These are phyloP conservation scores for Clausena lansium DNA, from an alignment of 345 rosid genomes.

Conservation along the genomic window DNA sequence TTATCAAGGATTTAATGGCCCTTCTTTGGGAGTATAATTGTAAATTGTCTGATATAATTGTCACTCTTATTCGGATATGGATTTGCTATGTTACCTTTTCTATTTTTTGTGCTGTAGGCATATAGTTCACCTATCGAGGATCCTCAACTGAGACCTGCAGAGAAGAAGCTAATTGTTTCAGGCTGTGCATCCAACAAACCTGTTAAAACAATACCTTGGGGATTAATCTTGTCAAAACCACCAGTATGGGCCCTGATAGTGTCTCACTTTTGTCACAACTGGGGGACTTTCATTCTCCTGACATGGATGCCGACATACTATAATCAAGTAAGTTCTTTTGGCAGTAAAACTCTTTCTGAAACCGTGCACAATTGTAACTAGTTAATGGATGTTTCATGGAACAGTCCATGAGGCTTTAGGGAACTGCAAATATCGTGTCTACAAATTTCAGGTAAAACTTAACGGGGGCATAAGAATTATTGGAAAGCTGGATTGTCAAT, in stretches of 20 bases:
- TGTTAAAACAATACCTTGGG: conserved; percentile 83
- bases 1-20: not conserved
- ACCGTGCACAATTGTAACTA: not conserved
- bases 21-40: not conserved
- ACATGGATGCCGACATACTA: conserved; percentile 99
- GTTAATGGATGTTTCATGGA: not conserved
- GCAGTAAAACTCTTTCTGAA: not conserved
- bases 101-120: conserved; percentile 46
- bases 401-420: not conserved
- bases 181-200: conserved; percentile 60
- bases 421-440: not conserved
- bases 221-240: conserved; percentile 70
- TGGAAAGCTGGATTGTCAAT: not conserved
- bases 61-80: not conserved
- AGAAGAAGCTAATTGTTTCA: conserved; percentile 60
- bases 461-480: not conserved
- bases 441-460: not conserved
- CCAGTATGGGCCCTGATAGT: conserved; percentile 89
- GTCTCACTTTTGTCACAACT: conserved; percentile 89
- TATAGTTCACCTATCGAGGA: conserved; percentile 84
- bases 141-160: conserved; percentile 61
- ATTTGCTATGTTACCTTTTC: not conserved
- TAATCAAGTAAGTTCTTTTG: conserved; percentile 57
- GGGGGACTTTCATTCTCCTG: conserved; percentile 93
- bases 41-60: not conserved